phyloP scores from a whole-genome alignment of 2,329 filamentous ascomycete species.

The Pseudogymnoascus sp. region DNA sequence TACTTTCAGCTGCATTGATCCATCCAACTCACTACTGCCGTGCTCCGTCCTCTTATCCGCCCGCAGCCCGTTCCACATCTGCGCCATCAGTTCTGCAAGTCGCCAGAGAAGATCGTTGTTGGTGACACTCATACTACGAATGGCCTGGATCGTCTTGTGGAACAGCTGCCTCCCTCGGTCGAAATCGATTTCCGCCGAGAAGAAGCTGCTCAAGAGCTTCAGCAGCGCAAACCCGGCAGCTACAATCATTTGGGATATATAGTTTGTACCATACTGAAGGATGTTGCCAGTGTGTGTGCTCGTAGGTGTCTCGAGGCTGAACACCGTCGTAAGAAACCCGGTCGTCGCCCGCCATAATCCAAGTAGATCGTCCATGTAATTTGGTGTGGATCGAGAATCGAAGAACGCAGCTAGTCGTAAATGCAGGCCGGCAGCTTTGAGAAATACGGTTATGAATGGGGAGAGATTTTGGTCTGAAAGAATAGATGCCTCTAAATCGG shows the following conservation, averaged over 20 bases:
- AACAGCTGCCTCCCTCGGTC: constrained; percentile 61
- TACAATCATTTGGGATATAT: constrained; percentile 79
- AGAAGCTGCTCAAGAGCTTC: constrained; percentile 71
- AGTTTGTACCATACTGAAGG: constrained; percentile 61
- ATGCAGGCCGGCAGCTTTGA: constrained; percentile 65
- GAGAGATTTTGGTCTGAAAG: constrained; percentile 47
- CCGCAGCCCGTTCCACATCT: constrained; percentile 64
- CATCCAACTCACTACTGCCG: constrained; percentile 44
- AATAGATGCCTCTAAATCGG: constrained; percentile 53
- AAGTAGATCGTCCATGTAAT: constrained; percentile 66
- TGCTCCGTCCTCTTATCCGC: constrained; percentile 35
- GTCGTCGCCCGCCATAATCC: constrained; percentile 65
- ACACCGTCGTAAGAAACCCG: constrained; percentile 52
- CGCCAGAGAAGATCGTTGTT: constrained; percentile 74
- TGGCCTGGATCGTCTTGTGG: constrained; percentile 58
- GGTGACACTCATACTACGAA: constrained; percentile 64
- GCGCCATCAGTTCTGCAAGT: constrained; percentile 75
- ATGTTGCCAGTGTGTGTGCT: constrained; percentile 37
- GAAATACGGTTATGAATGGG: constrained; percentile 53
- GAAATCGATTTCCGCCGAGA: constrained; percentile 62
- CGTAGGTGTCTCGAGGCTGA: constrained; percentile 45
- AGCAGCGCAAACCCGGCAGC: constrained; percentile 69
- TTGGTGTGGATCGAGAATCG: constrained; percentile 62
- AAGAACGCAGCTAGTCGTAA: constrained; percentile 74
- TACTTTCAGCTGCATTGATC: constrained; percentile 71